Conservation (phyloP, 2,329 filamentous ascomycete species). For the Aspergillus sp. region DNA sequence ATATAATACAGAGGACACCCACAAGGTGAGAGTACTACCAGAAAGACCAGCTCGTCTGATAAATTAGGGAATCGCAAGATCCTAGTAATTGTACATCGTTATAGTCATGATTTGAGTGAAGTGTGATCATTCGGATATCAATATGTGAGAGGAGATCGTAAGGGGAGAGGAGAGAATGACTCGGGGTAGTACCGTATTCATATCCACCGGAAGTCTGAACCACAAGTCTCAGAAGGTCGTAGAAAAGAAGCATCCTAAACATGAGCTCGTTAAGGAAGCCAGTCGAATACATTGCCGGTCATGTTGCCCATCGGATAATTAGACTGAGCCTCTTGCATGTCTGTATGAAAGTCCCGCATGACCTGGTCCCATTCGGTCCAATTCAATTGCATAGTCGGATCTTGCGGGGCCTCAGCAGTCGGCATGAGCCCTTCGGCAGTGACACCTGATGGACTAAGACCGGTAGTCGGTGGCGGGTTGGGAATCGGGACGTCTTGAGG, state of each 20-base stretch:
- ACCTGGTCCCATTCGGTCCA: constrained; percentile 40
- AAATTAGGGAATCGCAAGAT: neutral
- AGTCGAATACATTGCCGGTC: constrained; percentile 25
- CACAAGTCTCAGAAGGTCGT: neutral
- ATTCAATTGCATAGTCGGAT: constrained; percentile 19
- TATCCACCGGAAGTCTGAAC: neutral
- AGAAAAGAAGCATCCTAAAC: neutral
- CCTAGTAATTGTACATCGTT: neutral
- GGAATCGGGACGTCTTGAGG: constrained; percentile 4
- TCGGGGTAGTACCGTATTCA: neutral
- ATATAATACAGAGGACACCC: too few relatives aligned
- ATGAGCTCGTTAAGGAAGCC: constrained; percentile 23
- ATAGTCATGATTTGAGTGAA: neutral
- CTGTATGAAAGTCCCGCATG: constrained; percentile 40
- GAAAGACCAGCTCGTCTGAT: neutral
- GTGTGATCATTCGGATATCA: neutral
- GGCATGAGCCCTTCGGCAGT: constrained; percentile 10
- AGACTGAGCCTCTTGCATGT: constrained; percentile 28
- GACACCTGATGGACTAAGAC: constrained; percentile 8
- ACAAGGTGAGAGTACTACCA: too few relatives aligned
- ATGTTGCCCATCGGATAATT: constrained; percentile 20
- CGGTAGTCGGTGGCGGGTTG: constrained; percentile 8
- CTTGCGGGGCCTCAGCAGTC: constrained; percentile 14
- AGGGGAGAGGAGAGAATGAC: too few relatives aligned
- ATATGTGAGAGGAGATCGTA: constrained; percentile 1